Evolutionary conservation across 768 basidiomycete genomes (phyloP), one percentile per base, ranked within the genome.

Genomic region (Auricularia sp.): DNA sequence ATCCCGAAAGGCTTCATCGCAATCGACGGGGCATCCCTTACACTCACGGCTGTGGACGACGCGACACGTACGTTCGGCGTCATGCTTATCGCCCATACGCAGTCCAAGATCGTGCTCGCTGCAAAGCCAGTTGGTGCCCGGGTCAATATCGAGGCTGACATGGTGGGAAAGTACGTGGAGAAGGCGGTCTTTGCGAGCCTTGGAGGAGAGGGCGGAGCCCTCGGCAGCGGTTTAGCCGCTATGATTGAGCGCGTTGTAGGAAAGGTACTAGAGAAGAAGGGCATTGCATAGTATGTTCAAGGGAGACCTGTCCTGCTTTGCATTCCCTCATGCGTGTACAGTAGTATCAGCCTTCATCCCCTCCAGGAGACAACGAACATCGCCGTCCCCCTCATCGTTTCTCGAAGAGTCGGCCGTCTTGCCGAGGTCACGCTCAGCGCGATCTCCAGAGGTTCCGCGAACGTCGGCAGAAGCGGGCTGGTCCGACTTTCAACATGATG

Each of bases 51-150:
- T 36, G 93, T 98, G 36, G 75, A 86, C 75, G 85, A 89, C 73
- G 67, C 70, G 33, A 70, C 78, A 66, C 73, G 84, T 44, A 83
- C 77, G 53, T 96, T 98, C 71, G 86, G 87, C 39, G 83, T 99
- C 62, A 98, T 98, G 95, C 84, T 99, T 68, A 95, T 99, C 75
- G 84, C 84, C 69, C 95, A 98, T 75, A 95, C 93, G 11, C 96
- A 97, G 72, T 77, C 86, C 70, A 93, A 87, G 75, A 87, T 98
- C 64, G 88, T 91, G 2, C 79, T 99, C 62, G 81, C 82, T 44
- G 81, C 76, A 66, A 99, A 98, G 74, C 68, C 70, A 2, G 73
- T 89, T 1, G 95, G 94, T 0, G 83, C 84, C 59, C 88, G 82
- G 70, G 94, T 98, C 62, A 99, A 99, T 71, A 83, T 99, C 65